Base-by-base conservation (phyloP, 2,329 filamentous ascomycete genomes). In the Ceratocystis ficicola region DNA sequence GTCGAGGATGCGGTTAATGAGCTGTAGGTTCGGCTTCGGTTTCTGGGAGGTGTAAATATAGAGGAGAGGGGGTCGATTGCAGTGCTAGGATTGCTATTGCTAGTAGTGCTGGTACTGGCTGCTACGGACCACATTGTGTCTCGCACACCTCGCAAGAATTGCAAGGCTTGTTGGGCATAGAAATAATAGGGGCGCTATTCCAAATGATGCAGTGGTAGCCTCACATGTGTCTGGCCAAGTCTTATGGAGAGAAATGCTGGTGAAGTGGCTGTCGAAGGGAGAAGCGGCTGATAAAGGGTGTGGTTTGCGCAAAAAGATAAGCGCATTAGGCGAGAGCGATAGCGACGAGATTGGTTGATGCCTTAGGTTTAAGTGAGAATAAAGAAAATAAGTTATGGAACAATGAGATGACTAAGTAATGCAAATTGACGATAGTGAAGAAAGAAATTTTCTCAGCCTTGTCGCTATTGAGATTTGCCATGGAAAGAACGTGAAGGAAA, bases 41-140 rank as follows among this genome's bases (percentile, higher is more conserved):
- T 48, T 30, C 55, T 55, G 30, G 50, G 62, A 20, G 65, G 65
- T n/a, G 65, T 67, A 32, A 67, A 67, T 7, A 67, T 67, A 7
- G 63, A 59, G 8, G 52, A 59, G 32, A 61, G 44, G 15, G 28
- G 65, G 20, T 67, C 52, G 48, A 64, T 30, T 12, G 59, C 65
- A 30, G 44, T 44, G 25, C 36, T 36, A 48, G 61, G 50, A 41
- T 63, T 44, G 55, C 65, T 67, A 20, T 44, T 66, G 25, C 55
- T 64, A 30, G 12, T 52, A 28, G 48, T 52, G 30, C 22, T 30
- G 62, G 44, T 64, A 44, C 50, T 62, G n/a, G 62, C 30, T 22
- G 46, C 17, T n/a, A 57, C 15, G 10, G 65, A 66, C 65, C 65
- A 67, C 65, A 67, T 67, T 20, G n/a, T 63, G 59, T 4, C 46